Evolutionary conservation across 208 protist genomes (phyloP), one percentile per base, ranked within the genome.

Genomic region (Acanthamoeba triangularis): DNA sequence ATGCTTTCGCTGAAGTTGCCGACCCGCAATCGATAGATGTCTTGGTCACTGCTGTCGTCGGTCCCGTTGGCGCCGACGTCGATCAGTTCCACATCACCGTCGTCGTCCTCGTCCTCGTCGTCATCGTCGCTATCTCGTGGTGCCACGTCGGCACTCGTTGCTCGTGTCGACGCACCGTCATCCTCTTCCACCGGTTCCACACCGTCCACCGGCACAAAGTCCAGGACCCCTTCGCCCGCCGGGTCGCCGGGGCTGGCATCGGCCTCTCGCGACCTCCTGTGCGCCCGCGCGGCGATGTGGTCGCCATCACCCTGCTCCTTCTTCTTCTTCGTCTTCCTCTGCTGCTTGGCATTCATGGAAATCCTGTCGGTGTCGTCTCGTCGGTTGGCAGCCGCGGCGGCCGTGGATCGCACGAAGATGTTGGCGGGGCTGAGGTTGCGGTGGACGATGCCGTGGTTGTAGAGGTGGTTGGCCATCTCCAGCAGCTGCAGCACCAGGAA

Each of bases 401-500:
- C 59, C 10, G 59, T 16, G 59, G 18, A 28, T 30, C 47, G 76
- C 33, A 84, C 44, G 25, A 84, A 84, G 35, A 84, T 54, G 76
- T 30, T 84, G 41, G 33, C 76, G 76, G 76, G 76, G 47, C 44
- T 47, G 76, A 84, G 76, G 3, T 30, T 4, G 3, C 76, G 20
- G 44, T 84, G 76, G 76, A 84, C 76, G 35, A 84, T 47, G n/a
- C 76, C n/a, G 76, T 84, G 35, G 11, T 25, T 11, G 13, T 28
- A 16, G 11, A 84, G 76, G 47, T 84, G 76, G 20, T 84, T 47
- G 20, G 76, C 76, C 47, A 30, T 30, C 76, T 84, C 76, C 8
- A 84, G 76, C 76, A 84, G 35, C 76, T 84, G 76, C 76, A 84
- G 76, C 47, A 54, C 25, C 16, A 84, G 13, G 41, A 84, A 84